Conservation (phyloP, 768 basidiomycete genomes). For the Amyloporia xantha region DNA sequence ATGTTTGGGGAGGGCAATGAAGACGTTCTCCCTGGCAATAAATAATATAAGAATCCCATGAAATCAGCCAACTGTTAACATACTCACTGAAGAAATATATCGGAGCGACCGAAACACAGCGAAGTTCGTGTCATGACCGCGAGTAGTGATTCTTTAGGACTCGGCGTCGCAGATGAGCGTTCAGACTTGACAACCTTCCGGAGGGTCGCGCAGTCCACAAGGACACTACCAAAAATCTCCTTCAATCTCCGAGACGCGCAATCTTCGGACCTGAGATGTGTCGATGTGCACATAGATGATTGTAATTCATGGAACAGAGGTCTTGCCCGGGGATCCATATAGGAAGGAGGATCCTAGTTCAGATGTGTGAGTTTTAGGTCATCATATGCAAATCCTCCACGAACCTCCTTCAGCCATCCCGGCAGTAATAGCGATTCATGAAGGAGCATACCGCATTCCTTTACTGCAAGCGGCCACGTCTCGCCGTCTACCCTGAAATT, state of each 20-base stretch:
- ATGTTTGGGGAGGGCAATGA: neutral
- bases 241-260: neutral
- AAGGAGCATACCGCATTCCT: neutral
- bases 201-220: neutral
- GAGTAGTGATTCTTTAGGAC: neutral
- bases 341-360: neutral
- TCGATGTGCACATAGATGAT: neutral
- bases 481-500: too few species aligned
- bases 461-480: neutral
- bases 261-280: neutral
- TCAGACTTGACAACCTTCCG: neutral
- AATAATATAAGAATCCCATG: too few species aligned
- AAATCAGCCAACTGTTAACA: neutral
- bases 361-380: neutral
- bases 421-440: neutral
- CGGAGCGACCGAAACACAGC: neutral
- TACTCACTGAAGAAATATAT: neutral
- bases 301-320: neutral
- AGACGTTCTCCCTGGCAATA: neutral
- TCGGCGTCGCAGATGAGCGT: neutral
- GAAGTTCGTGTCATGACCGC: neutral
- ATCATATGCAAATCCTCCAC: too few species aligned
- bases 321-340: neutral
- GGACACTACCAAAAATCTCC: neutral
- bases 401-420: neutral